These are phyloP conservation scores for Stagonosporopsis cucurbitacearum DNA, from an alignment of 2,329 filamentous ascomycete genomes.

Conservation along the genomic window DNA sequence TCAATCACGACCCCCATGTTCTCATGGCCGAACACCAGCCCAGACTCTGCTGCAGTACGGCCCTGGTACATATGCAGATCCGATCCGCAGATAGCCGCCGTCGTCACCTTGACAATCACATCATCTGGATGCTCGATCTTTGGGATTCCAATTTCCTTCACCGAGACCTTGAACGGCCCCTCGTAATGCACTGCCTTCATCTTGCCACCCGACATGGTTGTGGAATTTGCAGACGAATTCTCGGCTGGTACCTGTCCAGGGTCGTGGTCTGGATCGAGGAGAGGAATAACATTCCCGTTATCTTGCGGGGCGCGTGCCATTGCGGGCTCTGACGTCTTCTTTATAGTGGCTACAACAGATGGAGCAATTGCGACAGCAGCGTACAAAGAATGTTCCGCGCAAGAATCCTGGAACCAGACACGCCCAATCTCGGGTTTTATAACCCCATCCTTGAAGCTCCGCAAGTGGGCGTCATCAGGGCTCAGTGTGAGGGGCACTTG, in stretches of 20 bases:
- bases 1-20: constrained; percentile 67
- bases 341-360: constrained; percentile 1
- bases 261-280: constrained; percentile 24
- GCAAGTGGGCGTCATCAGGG: constrained; percentile 27
- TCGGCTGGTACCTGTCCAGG: constrained; percentile 20
- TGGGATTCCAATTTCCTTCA: constrained; percentile 65
- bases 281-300: constrained; percentile 11
- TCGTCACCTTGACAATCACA: constrained; percentile 70
- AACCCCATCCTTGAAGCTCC: constrained; percentile 7
- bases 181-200: constrained; percentile 71
- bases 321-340: background rate
- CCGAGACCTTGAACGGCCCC: constrained; percentile 67
- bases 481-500: constrained; percentile 17
- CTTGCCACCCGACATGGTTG: constrained; percentile 33
- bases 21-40: constrained; percentile 68
- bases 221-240: constrained; percentile 2
- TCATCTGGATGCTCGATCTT: constrained; percentile 69
- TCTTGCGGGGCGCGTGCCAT: constrained; percentile 20
- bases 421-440: constrained; percentile 13
- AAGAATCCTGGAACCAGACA: background rate
- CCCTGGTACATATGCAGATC: constrained; percentile 68
- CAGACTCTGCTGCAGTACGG: constrained; percentile 66
- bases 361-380: background rate
- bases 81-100: constrained; percentile 65
- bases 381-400: background rate